Conservation (phyloP, 2,329 filamentous ascomycete species). For the Neopestalotiopsis rosae region DNA sequence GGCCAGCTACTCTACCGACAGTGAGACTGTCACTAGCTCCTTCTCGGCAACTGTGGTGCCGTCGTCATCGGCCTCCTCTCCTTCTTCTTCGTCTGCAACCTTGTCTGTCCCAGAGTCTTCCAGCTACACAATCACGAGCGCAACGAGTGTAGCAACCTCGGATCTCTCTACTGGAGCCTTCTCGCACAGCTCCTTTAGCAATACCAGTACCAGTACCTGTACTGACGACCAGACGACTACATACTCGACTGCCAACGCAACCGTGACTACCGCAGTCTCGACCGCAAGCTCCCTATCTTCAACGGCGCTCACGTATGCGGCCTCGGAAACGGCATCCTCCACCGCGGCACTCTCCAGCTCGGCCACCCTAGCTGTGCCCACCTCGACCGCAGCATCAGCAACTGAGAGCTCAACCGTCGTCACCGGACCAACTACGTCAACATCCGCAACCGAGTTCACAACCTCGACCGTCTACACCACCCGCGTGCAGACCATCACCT, state of each 20-base stretch:
- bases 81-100: background rate
- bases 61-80: background rate
- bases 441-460: conserved; percentile 22
- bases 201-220: background rate
- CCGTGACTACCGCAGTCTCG: background rate
- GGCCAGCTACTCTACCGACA: too few relatives aligned
- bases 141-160: background rate
- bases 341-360: background rate
- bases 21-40: too few relatives aligned
- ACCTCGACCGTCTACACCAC: conserved; percentile 39
- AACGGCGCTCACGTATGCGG: background rate
- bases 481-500: conserved; percentile 39
- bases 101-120: background rate
- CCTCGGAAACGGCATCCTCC: background rate
- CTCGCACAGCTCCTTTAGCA: background rate
- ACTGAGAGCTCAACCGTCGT: background rate
- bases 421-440: background rate
- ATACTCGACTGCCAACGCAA: background rate
- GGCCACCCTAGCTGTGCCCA: background rate
- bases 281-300: background rate
- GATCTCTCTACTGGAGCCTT: background rate
- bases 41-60: too few relatives aligned
- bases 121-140: too few relatives aligned
- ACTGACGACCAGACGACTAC: background rate
- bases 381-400: background rate